phyloP scores from a whole-genome alignment of 2,329 filamentous ascomycete species.

The Oidium heveae region DNA sequence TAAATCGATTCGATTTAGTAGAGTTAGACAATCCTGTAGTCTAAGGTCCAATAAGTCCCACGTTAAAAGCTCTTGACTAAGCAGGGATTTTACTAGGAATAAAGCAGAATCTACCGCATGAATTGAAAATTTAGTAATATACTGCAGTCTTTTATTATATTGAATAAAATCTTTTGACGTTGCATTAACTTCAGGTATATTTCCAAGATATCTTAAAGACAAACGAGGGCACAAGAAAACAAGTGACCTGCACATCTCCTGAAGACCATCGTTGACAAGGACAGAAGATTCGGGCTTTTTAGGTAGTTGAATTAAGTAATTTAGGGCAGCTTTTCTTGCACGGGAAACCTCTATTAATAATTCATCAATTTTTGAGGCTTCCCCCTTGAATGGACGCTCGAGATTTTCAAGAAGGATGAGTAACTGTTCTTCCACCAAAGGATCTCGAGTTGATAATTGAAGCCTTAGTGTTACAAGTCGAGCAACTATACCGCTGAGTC shows the following conservation, averaged over 20 bases:
- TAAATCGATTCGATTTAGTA: slow-evolving; percentile 26
- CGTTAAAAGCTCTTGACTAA: slow-evolving; percentile 21
- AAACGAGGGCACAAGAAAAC: slow-evolving; percentile 34
- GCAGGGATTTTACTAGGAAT: slow-evolving; percentile 26
- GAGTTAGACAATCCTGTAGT: slow-evolving; percentile 27
- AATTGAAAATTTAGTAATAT: slow-evolving; percentile 22
- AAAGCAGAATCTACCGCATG: slow-evolving; percentile 34
- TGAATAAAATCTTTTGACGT: slow-evolving; percentile 27
- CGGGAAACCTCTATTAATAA: slow-evolving; percentile 29
- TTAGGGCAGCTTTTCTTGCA: slow-evolving; percentile 27
- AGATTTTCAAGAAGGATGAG: slow-evolving; percentile 25
- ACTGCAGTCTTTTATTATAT: slow-evolving; percentile 31
- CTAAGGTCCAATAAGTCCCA: slow-evolving; percentile 32
- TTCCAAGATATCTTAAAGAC: slow-evolving; percentile 34
- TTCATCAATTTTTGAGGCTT: slow-evolving; percentile 32
- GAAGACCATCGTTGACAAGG: slow-evolving; percentile 6
- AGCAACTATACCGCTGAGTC: slow-evolving; percentile 24
- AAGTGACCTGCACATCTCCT: slow-evolving; percentile 25
- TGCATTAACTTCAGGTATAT: slow-evolving; percentile 24
- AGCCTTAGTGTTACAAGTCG: slow-evolving; percentile 29
- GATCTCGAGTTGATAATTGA: slow-evolving; percentile 18
- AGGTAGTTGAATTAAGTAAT: slow-evolving; percentile 16
- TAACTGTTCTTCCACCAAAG: slow-evolving; percentile 19
- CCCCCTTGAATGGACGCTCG: slow-evolving; percentile 33
- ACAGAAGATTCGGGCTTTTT: slow-evolving; percentile 1